phyloP scores from a whole-genome alignment of 1,284 basidiomycete species.

The Apiotrichum mycotoxinovorans region DNA sequence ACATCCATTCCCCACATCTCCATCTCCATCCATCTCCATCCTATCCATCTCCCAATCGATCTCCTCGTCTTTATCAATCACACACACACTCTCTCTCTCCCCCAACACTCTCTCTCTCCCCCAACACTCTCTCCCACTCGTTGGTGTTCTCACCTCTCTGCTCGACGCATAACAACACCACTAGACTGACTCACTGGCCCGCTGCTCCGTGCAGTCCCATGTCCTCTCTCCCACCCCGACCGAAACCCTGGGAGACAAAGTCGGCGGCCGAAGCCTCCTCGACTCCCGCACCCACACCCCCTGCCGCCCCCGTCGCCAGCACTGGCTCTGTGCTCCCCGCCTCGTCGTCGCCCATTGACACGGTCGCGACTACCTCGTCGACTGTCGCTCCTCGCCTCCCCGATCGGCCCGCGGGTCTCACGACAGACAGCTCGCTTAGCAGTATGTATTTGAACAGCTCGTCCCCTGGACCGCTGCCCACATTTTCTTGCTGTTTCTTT shows the following conservation, averaged over 20 bases:
- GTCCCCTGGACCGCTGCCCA: too few species aligned
- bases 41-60: too few species aligned
- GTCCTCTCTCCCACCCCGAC: conserved; percentile 40
- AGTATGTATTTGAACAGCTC: conserved; percentile 4
- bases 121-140: background rate
- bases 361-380: conserved; percentile 24
- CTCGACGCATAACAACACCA: background rate
- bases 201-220: conserved; percentile 18
- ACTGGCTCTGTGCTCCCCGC: background rate
- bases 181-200: background rate
- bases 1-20: background rate
- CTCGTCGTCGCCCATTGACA: conserved; percentile 24
- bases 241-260: conserved; percentile 44
- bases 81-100: background rate
- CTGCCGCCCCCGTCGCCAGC: conserved; percentile 16
- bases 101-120: background rate
- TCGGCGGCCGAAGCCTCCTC: conserved; percentile 23
- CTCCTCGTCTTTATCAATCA: too few species aligned
- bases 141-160: background rate
- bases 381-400: conserved; percentile 36
- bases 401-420: conserved; percentile 37
- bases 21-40: background rate
- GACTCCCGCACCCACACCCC: conserved; percentile 31
- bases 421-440: conserved; percentile 8
- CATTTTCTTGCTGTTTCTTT: too few species aligned